Evolutionary conservation across 768 basidiomycete species (phyloP).

Genomic region (Boletus edulis): DNA sequence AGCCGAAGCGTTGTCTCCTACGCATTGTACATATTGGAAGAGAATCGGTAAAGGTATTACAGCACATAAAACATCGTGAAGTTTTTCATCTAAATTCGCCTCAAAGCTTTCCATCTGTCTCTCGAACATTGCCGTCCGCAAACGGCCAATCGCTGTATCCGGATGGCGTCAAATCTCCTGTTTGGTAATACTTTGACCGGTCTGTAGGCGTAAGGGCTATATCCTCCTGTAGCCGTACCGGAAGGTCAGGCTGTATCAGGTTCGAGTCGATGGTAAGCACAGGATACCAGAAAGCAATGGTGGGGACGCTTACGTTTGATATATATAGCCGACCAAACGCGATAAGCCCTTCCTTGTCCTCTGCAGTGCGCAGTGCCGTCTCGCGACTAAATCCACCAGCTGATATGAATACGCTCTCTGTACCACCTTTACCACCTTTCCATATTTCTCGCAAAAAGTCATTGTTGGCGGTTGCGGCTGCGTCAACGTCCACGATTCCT

Average conservation of each 20-base stretch:
- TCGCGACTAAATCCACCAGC: neutral
- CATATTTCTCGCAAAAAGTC: neutral
- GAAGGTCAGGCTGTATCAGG: constrained; percentile 27
- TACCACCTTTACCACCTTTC: neutral
- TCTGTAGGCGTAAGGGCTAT: constrained; percentile 17
- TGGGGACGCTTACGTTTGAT: neutral
- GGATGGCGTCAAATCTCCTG: constrained; percentile 17
- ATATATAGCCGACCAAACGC: constrained; percentile 1
- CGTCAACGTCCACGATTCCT: neutral
- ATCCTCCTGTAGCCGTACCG: constrained; percentile 1
- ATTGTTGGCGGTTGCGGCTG: neutral
- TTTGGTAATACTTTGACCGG: constrained; percentile 23
- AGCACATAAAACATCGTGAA: too few species aligned
- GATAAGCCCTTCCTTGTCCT: neutral
- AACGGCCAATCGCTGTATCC: constrained; percentile 7
- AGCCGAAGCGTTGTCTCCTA: too few species aligned
- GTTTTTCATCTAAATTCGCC: too few species aligned
- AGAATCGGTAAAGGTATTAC: too few species aligned
- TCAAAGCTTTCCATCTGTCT: too few species aligned
- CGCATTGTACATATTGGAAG: too few species aligned
- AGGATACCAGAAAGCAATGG: neutral
- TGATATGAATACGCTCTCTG: neutral
- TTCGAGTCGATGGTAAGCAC: neutral
- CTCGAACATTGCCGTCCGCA: constrained; percentile 6
- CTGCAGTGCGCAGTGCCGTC: neutral